A percentile compares a stretch with the other conserved stretches of the same genome.
These are phyloP conservation scores for Colletotrichum sp. DNA, from an alignment of 2,329 filamentous ascomycete genomes.

Conservation along the genomic window DNA sequence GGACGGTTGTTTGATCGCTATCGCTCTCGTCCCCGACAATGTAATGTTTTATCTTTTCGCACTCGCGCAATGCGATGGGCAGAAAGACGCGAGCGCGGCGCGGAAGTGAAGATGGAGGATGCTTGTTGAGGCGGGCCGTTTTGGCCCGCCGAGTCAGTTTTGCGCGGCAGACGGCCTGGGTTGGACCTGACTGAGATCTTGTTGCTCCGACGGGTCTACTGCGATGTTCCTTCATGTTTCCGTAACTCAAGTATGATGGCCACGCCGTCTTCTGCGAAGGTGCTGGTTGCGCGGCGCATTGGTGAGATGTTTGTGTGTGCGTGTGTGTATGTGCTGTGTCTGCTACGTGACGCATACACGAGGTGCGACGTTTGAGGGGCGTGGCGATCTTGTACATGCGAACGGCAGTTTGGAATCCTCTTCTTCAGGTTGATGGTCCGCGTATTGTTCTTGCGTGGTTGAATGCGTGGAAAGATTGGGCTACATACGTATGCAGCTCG, in stretches of 20 bases:
- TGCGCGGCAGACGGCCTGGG: not conserved
- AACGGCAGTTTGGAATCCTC: not conserved
- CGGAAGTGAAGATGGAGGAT: not conserved
- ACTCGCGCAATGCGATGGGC: not conserved
- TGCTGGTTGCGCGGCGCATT: not conserved
- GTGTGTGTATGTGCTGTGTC: not conserved
- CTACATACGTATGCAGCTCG: not conserved
- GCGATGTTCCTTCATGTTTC: not conserved
- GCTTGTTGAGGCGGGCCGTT: not conserved
- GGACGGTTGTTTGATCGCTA: not conserved
- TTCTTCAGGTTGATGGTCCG: not conserved
- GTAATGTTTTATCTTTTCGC: not conserved
- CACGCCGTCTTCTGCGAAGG: not conserved
- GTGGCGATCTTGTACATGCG: not conserved
- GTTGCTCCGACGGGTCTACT: rapidly evolving
- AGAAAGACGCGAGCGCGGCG: not conserved
- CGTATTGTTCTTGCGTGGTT: not conserved
- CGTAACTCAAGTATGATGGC: not conserved
- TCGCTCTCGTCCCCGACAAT: not conserved
- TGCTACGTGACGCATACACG: not conserved
- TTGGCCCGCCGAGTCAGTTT: rapidly evolving
- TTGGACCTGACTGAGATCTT: not conserved
- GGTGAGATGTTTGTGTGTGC: not conserved
- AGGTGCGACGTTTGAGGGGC: not conserved
- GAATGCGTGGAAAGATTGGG: not conserved